phyloP scores from a whole-genome alignment of 2,329 filamentous ascomycete species.

The Neofusicoccum ribis region DNA sequence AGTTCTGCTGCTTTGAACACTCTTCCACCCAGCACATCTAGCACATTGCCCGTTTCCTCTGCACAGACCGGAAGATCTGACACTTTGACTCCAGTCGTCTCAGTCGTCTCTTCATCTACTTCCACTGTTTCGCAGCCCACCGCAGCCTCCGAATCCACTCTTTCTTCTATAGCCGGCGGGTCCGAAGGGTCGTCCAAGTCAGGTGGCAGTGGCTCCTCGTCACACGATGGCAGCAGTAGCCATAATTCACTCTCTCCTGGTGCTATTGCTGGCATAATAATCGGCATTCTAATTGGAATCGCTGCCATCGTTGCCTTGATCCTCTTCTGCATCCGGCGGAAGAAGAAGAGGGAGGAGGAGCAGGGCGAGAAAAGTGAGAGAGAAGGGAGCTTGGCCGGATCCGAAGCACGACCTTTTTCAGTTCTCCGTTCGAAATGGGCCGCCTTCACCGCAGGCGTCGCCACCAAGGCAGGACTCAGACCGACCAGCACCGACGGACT shows the following conservation, averaged over 20 bases:
- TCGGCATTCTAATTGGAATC: conserved; percentile 5
- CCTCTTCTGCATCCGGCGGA: conserved; percentile 3
- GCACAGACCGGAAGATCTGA: conserved; percentile 11
- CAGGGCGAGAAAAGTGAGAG: background rate
- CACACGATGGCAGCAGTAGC: background rate
- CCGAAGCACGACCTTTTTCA: background rate
- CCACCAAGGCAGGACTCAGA: background rate
- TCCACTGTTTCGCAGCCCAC: conserved; percentile 1
- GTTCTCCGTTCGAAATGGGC: background rate
- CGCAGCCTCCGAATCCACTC: background rate
- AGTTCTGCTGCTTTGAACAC: conserved; percentile 5
- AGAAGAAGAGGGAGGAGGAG: background rate
- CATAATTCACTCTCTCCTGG: conserved; percentile 1
- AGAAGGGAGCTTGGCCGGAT: background rate
- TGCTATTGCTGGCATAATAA: conserved; percentile 9
- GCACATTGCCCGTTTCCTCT: background rate
- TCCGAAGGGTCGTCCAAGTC: background rate
- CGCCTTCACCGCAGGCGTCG: background rate
- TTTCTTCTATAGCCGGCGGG: conserved; percentile 3
- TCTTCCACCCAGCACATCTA: conserved; percentile 12
- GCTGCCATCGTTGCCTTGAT: background rate
- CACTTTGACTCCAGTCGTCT: conserved; percentile 11
- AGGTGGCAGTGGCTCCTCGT: background rate
- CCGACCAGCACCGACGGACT: background rate
- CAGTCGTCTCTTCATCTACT: conserved; percentile 16